These are phyloP conservation scores for Posidonia australis DNA, from an alignment of 106 monocot genomes.

Conservation along the genomic window DNA sequence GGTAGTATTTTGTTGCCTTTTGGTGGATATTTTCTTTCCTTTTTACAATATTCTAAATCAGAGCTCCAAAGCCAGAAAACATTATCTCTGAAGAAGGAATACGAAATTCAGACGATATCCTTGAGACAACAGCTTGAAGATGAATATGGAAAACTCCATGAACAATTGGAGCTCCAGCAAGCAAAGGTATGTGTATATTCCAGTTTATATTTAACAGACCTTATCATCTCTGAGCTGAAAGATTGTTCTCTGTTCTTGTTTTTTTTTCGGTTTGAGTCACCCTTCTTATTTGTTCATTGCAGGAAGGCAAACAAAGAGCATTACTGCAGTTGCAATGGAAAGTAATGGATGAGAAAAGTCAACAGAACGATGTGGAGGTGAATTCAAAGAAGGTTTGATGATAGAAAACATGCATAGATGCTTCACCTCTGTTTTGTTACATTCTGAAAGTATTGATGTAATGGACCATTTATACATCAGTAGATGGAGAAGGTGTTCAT, in stretches of 20 bases:
- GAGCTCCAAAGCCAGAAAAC: conserved; percentile 32
- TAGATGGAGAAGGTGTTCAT: background rate
- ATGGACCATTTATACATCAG: no score
- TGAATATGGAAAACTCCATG: conserved; percentile 58
- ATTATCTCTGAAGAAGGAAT: conserved; percentile 72
- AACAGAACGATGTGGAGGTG: conserved; percentile 79
- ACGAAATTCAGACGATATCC: conserved; percentile 82
- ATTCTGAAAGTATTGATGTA: no score
- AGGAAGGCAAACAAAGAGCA: conserved; percentile 91
- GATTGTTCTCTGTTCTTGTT: background rate
- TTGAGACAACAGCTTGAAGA: conserved; percentile 72
- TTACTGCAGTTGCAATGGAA: conserved; percentile 91
- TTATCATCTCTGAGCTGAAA: background rate
- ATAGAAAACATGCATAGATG: background rate
- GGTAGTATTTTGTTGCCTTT: conserved; percentile 22
- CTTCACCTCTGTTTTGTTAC: no score
- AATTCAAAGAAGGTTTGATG: conserved; percentile 9
- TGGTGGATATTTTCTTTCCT: background rate
- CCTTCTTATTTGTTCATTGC: conserved; percentile 14
- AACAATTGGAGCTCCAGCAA: conserved; percentile 74
- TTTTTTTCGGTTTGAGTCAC: background rate
- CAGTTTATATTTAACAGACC: background rate
- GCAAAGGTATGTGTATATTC: conserved; percentile 43
- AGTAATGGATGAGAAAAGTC: conserved; percentile 83
- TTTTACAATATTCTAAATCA: conserved; percentile 3